Evolutionary conservation across 2,329 filamentous ascomycete genomes (phyloP).

Genomic region (Alternaria arbusti): DNA sequence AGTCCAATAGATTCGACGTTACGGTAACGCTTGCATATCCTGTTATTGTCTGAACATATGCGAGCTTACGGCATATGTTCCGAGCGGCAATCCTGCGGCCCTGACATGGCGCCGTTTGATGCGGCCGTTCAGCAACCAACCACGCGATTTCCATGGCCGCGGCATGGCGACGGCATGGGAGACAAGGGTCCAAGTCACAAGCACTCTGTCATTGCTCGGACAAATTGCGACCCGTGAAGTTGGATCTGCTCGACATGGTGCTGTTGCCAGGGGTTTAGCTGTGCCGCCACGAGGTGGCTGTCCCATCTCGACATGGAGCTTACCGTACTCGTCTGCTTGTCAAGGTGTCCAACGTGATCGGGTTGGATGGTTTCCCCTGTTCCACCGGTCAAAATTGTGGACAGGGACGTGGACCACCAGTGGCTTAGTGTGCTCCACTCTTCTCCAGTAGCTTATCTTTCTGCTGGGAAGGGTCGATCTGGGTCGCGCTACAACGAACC

Average conservation of each 20-base stretch:
- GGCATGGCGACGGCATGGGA: conserved; percentile 10
- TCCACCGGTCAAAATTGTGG: conserved; percentile 5
- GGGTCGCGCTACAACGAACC: conserved; percentile 20
- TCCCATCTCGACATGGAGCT: not conserved
- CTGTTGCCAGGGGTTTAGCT: conserved; percentile 4
- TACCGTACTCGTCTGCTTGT: not conserved
- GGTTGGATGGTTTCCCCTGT: conserved; percentile 4
- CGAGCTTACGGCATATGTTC: conserved; percentile 27
- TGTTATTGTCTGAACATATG: conserved; percentile 7
- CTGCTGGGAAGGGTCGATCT: conserved; percentile 18
- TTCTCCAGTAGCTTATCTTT: conserved; percentile 21
- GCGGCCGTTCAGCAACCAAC: conserved; percentile 27
- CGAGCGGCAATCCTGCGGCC: conserved; percentile 27
- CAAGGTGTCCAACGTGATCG: conserved; percentile 3
- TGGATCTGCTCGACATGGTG: conserved; percentile 15
- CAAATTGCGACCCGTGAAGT: conserved; percentile 9
- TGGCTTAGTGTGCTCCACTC: conserved; percentile 16
- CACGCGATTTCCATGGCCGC: conserved; percentile 17
- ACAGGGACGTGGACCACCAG: conserved; percentile 1
- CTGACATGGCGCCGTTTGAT: conserved; percentile 28
- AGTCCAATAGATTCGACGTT: conserved; percentile 8
- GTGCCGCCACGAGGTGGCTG: conserved; percentile 14
- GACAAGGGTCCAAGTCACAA: conserved; percentile 16
- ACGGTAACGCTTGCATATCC: conserved; percentile 8
- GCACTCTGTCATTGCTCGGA: conserved; percentile 7